These are phyloP conservation scores for Aotearoamyces nothofagi DNA, from an alignment of 2,329 filamentous ascomycete genomes.

Conservation along the genomic window DNA sequence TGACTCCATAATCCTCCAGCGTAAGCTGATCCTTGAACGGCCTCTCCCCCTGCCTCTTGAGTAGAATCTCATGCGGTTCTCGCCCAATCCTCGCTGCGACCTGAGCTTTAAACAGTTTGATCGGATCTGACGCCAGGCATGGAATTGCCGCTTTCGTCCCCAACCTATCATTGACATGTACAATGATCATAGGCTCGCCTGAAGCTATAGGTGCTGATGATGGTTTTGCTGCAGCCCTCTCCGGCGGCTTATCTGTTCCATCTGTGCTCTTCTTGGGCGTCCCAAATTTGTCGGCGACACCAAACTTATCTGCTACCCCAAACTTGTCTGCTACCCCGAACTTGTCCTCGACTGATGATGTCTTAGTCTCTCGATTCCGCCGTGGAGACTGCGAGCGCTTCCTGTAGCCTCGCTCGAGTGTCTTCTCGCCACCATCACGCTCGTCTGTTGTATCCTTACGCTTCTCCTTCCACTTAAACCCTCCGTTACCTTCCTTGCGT, in stretches of 20 bases:
- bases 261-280: conserved; percentile 4
- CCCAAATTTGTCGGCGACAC: conserved; percentile 6
- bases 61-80: conserved; percentile 77
- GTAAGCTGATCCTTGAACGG: conserved; percentile 88
- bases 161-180: conserved; percentile 86
- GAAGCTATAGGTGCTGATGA: conserved; percentile 11
- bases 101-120: conserved; percentile 80
- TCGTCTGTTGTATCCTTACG: conserved; percentile 29
- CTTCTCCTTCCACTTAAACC: conserved; percentile 45
- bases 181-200: conserved; percentile 76
- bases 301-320: conserved; percentile 1
- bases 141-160: conserved; percentile 93
- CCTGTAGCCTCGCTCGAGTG: conserved; percentile 36
- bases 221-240: conserved; percentile 10
- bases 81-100: conserved; percentile 81
- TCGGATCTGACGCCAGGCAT: conserved; percentile 69
- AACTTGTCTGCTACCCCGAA: conserved; percentile 19
- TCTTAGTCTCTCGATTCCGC: conserved; percentile 6
- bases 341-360: conserved; percentile 13
- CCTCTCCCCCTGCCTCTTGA: conserved; percentile 82
- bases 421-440: conserved; percentile 27
- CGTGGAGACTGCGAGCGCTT: conserved; percentile 24
- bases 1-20: conserved; percentile 85
- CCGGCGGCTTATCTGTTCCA: conserved; percentile 7
- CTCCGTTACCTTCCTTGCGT: conserved; percentile 23